A percentile compares a stretch with the other conserved stretches of the same genome.
Conservation (phyloP, 2,329 filamentous ascomycete genomes). For the Diaporthe capsici region DNA sequence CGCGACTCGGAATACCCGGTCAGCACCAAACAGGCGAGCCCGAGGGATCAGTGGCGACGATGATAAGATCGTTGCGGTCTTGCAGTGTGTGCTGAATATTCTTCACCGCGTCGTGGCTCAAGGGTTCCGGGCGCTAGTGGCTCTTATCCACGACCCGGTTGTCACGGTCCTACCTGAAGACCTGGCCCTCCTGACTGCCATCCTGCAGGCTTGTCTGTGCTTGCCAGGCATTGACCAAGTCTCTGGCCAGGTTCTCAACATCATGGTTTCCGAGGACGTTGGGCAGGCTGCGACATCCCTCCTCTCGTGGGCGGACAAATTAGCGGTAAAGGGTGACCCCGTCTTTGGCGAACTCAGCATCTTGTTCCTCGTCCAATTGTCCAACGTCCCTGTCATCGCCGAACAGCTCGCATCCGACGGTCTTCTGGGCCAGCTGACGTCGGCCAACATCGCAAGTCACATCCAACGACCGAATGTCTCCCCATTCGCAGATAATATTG, state of each 20-base stretch:
- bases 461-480: conserved; percentile 80
- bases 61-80: conserved; percentile 59
- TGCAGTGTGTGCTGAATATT: conserved; percentile 81
- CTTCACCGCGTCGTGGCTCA: conserved; percentile 83
- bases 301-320: conserved; percentile 93
- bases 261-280: conserved; percentile 78
- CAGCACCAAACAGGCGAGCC: conserved; percentile 37
- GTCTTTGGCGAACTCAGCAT: conserved; percentile 94
- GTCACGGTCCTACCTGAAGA: conserved; percentile 79
- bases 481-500: conserved; percentile 81
- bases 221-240: conserved; percentile 82
- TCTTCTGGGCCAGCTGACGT: conserved; percentile 82
- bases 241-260: conserved; percentile 78
- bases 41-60: conserved; percentile 51
- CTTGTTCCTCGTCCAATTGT: conserved; percentile 89
- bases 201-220: conserved; percentile 86
- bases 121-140: conserved; percentile 86
- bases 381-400: conserved; percentile 83
- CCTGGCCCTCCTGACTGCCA: conserved; percentile 87
- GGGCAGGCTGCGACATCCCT: conserved; percentile 87
- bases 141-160: conserved; percentile 83
- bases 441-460: conserved; percentile 83
- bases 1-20: not conserved
- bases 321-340: conserved; percentile 84
- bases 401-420: conserved; percentile 93